phyloP scores from a whole-genome alignment of 2,329 filamentous ascomycete genomes.

The Penicillium sp. region DNA sequence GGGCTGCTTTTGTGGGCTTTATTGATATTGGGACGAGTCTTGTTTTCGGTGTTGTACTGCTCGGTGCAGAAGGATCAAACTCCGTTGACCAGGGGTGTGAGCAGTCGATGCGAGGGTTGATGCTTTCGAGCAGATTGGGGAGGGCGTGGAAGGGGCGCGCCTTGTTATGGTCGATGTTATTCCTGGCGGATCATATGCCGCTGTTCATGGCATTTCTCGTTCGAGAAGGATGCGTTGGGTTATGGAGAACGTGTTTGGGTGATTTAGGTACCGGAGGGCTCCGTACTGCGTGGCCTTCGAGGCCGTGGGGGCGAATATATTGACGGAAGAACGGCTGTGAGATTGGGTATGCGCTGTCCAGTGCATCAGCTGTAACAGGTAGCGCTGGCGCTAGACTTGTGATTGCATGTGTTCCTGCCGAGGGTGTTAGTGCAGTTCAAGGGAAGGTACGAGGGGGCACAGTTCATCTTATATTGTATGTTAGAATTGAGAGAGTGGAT shows the following conservation, averaged over 20 bases:
- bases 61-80: neutral
- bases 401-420: slow-evolving; percentile 5
- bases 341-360: neutral
- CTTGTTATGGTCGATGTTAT: neutral
- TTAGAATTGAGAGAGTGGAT: neutral
- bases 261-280: neutral
- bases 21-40: neutral
- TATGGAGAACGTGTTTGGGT: no score
- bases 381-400: neutral
- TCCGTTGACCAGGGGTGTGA: neutral
- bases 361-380: neutral
- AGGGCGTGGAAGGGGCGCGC: neutral
- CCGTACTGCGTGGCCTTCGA: neutral
- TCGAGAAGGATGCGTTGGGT: neutral
- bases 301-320: neutral
- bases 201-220: neutral
- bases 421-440: neutral
- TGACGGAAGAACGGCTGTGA: neutral
- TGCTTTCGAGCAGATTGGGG: neutral
- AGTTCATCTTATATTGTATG: neutral
- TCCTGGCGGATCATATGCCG: neutral
- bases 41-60: neutral
- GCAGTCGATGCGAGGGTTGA: neutral
- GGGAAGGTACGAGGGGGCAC: neutral
- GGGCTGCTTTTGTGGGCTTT: neutral